These are phyloP conservation scores for Erysimum pusillum DNA, from an alignment of 441 rosid species.

Conservation along the genomic window DNA sequence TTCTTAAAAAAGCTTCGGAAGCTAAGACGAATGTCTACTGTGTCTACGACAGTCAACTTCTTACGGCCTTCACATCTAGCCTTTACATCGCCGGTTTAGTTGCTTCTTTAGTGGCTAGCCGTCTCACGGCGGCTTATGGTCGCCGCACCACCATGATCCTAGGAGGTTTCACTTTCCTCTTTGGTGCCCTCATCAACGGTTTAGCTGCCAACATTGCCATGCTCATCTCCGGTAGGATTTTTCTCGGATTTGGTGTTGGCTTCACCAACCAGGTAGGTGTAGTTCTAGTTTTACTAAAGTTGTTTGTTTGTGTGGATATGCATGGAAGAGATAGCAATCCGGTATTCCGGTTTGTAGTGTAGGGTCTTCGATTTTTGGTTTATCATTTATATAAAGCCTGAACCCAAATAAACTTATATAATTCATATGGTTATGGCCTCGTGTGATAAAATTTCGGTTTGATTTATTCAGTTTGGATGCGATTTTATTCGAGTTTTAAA, in stretches of 20 bases:
- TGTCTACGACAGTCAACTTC: conserved; percentile 62
- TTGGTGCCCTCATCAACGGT: conserved; percentile 74
- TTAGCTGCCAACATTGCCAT: conserved; percentile 67
- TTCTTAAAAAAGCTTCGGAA: conserved; percentile 56
- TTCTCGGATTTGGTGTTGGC: conserved; percentile 90
- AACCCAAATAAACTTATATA: neutral
- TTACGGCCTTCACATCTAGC: conserved; percentile 83
- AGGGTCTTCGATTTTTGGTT: neutral
- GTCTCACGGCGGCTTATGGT: conserved; percentile 59
- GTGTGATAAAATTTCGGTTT: neutral
- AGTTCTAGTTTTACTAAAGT: neutral
- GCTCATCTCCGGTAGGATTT: conserved; percentile 82
- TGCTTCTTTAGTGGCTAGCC: conserved; percentile 75
- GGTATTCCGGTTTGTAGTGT: neutral
- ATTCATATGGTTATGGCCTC: neutral
- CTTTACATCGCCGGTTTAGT: conserved; percentile 76
- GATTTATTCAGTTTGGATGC: no score
- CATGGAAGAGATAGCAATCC: neutral
- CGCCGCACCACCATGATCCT: conserved; percentile 71
- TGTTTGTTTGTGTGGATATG: neutral
- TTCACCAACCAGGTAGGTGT: conserved; percentile 79
- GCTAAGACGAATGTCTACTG: conserved; percentile 69
- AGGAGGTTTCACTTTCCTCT: conserved; percentile 76
- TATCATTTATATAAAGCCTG: neutral
- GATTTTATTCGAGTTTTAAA: no score